Evolutionary conservation across 2,329 filamentous ascomycete genomes (phyloP), one percentile per base, ranked within the genome.

Genomic region (Botrytis pseudocinerea): DNA sequence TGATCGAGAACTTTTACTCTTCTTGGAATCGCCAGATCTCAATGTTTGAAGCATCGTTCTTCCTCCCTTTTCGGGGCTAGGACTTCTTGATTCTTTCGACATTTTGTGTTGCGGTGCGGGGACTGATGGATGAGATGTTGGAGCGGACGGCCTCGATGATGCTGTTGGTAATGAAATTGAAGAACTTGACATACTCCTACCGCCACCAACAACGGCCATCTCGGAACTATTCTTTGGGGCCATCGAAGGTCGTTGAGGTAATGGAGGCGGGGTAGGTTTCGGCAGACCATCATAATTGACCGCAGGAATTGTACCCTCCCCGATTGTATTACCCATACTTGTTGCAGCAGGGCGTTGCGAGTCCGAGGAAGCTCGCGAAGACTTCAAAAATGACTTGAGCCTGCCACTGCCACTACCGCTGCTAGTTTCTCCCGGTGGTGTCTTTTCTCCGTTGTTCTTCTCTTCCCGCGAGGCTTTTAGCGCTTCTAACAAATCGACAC

Each of bases 401-500:
- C 64, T 68, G 40, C 69, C 69, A 57, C 60, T 71, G 5, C 68
- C 54, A 59, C 60, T 71, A 22, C 68, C 54, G 38, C 51, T 57
- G n/a, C 96, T 97, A 73, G 87, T 90, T 63, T 95, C 89, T 12
- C 93, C 92, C 63, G 93, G 93, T 75, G 97, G 91, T 2, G 93
- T 96, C 22, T 93, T 93, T 76, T 91, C 87, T 62, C 93, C 94
- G 78, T 97, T 92, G 77, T 73, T 73, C 59, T 83, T 81, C 28
- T 85, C 87, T 74, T 85, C 82, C 73, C 89, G 84, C n/a, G 89
- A 91, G 76, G 92, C 85, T 74, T 91, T 89, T 73, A 98, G 84
- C 10, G 95, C 92, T 80, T 96, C 92, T 10, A 98, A 86, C 48
- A 98, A 85, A 80, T 97, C 94, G 69, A 98, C 93, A 66, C 95